phyloP scores from a whole-genome alignment of 2,329 filamentous ascomycete species.

The Fusarium sp. region DNA sequence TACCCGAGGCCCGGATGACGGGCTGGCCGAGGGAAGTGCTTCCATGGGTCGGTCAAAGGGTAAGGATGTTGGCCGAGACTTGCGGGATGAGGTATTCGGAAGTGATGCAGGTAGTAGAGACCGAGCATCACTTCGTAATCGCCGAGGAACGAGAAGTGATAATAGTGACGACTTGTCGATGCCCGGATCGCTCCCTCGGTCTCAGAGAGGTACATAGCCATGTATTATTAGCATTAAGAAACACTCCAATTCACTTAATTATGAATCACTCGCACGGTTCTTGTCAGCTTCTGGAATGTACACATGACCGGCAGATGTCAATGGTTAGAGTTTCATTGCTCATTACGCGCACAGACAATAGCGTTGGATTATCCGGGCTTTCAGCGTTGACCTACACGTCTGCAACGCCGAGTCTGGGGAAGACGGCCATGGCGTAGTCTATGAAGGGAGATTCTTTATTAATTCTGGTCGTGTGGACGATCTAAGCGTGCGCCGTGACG shows the following conservation, averaged over 20 bases:
- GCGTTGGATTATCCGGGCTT: too few relatives aligned
- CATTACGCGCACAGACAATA: constrained; percentile 21
- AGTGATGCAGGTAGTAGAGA: constrained; percentile 58
- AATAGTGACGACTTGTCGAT: constrained; percentile 57
- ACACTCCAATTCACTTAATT: constrained; percentile 6
- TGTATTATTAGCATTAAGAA: background rate
- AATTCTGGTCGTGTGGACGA: background rate
- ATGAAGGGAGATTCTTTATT: constrained; percentile 11
- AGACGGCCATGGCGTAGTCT: constrained; percentile 10
- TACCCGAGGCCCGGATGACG: constrained; percentile 77
- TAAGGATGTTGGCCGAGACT: constrained; percentile 63
- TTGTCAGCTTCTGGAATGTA: background rate
- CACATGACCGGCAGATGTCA: background rate
- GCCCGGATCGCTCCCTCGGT: constrained; percentile 60
- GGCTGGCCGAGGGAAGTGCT: constrained; percentile 57
- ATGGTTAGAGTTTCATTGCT: background rate
- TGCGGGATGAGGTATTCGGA: constrained; percentile 63
- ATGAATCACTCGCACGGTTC: constrained; percentile 1
- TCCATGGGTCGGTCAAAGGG: constrained; percentile 66
- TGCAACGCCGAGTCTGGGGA: background rate
- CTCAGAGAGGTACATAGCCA: constrained; percentile 44
- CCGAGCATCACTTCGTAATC: constrained; percentile 53
- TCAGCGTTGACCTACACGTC: constrained; percentile 9
- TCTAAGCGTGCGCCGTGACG: background rate
- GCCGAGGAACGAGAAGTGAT: constrained; percentile 50